Base-by-base conservation (phyloP, 2,329 filamentous ascomycete species). In the Cadophora sp. region DNA sequence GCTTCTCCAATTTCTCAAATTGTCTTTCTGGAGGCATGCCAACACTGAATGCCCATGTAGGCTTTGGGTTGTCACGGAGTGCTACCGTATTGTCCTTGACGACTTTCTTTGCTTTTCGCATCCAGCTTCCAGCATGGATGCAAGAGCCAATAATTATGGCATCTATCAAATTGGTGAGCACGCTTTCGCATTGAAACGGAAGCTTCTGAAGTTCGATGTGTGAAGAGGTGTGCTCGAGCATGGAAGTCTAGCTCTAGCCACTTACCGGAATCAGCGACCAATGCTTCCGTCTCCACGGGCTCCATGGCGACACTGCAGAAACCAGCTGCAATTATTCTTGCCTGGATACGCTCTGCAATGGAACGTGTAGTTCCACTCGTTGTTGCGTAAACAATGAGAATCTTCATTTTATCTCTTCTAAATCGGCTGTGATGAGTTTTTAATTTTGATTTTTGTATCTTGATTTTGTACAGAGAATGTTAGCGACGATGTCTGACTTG, bases 31-130 rank as follows among this genome's bases (percentile, higher is more conserved):
- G 65, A 8, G 65, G 60, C 43, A 60, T 37, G 2, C 65, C 65
- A 22, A 64, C 65, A 40, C 65, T 67, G 43, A 67, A 67, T 40
- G 65, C 50, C 60, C 60, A 67, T 37, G 61, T 64, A 14, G 60
- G 60, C 37, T 64, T 64, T 22, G 51, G 51, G 29, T 67, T 59
- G 29, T 58, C 43, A 22, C 63, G 60, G 3, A 67, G 60, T 12
- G 26, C 43, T 27, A n/a, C 9, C 14, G 51, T 19, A n/a, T 29
- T 67, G 8, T 31, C 27, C 24, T 63, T 59, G 26, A 67, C 7
- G 61, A 67, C 64, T 11, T 29, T 46, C 27, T 50, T 34, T 3
- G 40, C 46, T 16, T 26, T 19, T 12, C 16, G 43, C 27, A 67
- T 24, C 65, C 65, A 67, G 51, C 31, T 29, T 7, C 50, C 37